These are phyloP conservation scores for Fagus sylvatica DNA, from an alignment of 306 rosid genomes.

Conservation along the genomic window DNA sequence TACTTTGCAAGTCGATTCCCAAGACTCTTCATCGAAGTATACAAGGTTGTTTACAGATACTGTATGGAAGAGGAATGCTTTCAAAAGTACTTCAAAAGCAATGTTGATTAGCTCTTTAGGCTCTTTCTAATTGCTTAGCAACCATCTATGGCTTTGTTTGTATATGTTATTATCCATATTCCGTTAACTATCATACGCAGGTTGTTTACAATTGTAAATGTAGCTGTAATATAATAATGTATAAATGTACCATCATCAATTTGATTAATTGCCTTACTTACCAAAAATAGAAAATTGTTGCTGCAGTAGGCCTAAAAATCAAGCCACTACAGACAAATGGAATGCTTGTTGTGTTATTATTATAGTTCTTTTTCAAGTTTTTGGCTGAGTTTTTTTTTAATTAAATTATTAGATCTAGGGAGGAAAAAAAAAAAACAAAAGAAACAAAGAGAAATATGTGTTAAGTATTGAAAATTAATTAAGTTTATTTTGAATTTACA, in stretches of 20 bases:
- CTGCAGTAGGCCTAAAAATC: background rate
- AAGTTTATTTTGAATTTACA: background rate
- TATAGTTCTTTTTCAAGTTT: background rate
- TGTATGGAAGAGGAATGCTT: constrained; percentile 45
- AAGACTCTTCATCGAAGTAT: constrained; percentile 44
- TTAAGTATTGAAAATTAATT: background rate
- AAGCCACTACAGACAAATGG: background rate
- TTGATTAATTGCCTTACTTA: background rate
- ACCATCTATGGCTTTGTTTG: background rate
- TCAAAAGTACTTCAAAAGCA: constrained; percentile 32
- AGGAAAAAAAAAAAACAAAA: background rate
- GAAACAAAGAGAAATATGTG: background rate
- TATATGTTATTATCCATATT: background rate
- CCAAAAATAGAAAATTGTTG: background rate
- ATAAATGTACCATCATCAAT: background rate
- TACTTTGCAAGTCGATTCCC: constrained; percentile 53
- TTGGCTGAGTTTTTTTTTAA: no score
- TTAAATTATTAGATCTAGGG: background rate
- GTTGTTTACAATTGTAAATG: constrained; percentile 2
- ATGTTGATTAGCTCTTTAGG: constrained; percentile 10
- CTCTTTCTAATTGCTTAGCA: background rate
- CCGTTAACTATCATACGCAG: background rate
- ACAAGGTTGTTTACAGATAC: constrained; percentile 30
- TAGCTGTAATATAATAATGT: background rate
- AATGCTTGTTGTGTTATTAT: background rate